Evolutionary conservation across 345 rosid species (phyloP).

Genomic region (Limnanthes douglasii): DNA sequence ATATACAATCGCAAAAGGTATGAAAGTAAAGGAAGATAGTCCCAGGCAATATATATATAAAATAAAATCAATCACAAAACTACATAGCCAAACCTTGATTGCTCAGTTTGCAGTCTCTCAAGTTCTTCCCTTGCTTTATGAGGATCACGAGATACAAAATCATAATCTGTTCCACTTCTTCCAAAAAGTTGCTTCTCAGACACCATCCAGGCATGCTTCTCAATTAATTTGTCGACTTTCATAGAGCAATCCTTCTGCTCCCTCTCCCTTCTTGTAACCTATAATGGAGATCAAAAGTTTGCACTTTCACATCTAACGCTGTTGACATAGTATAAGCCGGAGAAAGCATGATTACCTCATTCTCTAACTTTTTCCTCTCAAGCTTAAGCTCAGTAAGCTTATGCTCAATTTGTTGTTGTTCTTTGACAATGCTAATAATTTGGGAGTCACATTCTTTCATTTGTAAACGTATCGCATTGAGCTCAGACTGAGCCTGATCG

Average conservation of each 20-base stretch:
- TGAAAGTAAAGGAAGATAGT: background rate
- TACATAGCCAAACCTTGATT: conserved; percentile 43
- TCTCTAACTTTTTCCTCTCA: conserved; percentile 87
- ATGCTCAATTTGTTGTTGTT: conserved; percentile 62
- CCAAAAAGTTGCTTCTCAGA: conserved; percentile 94
- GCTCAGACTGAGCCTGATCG: conserved; percentile 52
- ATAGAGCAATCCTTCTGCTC: conserved; percentile 77
- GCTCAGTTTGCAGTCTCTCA: conserved; percentile 74
- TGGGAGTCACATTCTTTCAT: conserved; percentile 90
- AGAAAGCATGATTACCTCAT: conserved; percentile 45
- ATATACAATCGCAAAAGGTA: conserved; percentile 1
- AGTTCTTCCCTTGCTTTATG: conserved; percentile 65
- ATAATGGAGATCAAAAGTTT: too few relatives aligned
- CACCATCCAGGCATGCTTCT: conserved; percentile 92
- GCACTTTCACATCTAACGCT: too few relatives aligned
- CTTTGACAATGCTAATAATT: conserved; percentile 49
- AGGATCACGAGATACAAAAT: conserved; percentile 68
- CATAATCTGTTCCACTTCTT: conserved; percentile 91
- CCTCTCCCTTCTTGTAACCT: conserved; percentile 77
- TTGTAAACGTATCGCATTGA: conserved; percentile 48
- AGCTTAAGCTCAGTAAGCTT: conserved; percentile 59
- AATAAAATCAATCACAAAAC: background rate
- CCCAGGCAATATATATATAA: background rate
- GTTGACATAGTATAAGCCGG: too few relatives aligned
- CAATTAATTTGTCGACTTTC: conserved; percentile 75